Evolutionary conservation across 371 early-diverging fungal species (phyloP), one percentile per base, ranked within the genome.

Genomic region (Rhizomucor miehei): DNA sequence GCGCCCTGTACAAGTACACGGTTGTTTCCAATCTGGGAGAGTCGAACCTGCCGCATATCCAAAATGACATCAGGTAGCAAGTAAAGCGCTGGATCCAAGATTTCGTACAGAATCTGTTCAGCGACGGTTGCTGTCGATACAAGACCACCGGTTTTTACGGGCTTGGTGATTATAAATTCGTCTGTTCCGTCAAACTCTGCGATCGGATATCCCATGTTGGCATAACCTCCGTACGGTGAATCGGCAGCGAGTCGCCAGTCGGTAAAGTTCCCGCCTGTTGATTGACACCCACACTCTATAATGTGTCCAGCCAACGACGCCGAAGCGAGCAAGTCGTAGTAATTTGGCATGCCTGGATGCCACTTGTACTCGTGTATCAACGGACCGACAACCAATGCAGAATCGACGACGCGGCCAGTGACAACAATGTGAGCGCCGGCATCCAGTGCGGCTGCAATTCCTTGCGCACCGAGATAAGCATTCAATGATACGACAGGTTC

Each of bases 251-350:
- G 63, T n/a, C 70, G 65, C 88, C 88, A 89, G 52, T 88, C 89
- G 1, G 89, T 88, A 53, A 88, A 87, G 54, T 89, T 89, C 21
- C 89, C 89, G 16, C 89, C 89, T 0, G 88, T 88, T 9, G 85
- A 77, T 19, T 89, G 89, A 59, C 85, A 85, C 1, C 89, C 89
- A 48, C 89, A 89, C 65, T 89, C 89, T 51, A 89, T 83, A 48
- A 89, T 75, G 62, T 89, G 89, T 8, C 89, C 89, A 0, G 88
- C 88, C 52, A 88, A 60, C 5, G 87, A 86, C 0, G 85, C 89
- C 8, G 82, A 73, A 0, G 89, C 89, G 46, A 89, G 70, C 21
- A 77, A 66, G 59, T 88, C 87, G 49, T 74, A 84, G 56, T 84
- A 82, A 44, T 60, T 59, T 1, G 67, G 65, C 20, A 45, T 44